A percentile compares a stretch with the other conserved stretches of the same genome.
phyloP scores from a whole-genome alignment of 2,329 filamentous ascomycete species.

The Dactylonectria macrodidyma region DNA sequence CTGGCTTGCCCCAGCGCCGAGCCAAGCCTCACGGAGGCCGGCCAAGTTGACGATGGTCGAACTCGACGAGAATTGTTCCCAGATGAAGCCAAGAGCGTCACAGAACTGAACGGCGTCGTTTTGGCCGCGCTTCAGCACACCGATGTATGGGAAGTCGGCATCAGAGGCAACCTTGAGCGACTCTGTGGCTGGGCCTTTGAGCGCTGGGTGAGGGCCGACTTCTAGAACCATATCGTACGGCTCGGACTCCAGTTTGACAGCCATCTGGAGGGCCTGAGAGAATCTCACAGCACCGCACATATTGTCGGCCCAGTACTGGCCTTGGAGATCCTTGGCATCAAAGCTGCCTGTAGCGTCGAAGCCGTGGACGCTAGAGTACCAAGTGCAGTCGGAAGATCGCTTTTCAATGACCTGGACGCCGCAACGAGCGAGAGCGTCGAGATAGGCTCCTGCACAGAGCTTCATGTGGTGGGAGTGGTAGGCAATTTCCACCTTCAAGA shows the following conservation, averaged over 20 bases:
- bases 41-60: conserved; percentile 1
- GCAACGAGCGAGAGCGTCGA: conserved; percentile 14
- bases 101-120: conserved; percentile 36
- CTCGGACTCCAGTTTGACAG: background rate
- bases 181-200: conserved; percentile 63
- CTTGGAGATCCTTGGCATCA: background rate
- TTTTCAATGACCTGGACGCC: conserved; percentile 5
- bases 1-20: background rate
- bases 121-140: conserved; percentile 31
- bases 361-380: conserved; percentile 50
- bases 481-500: conserved; percentile 60
- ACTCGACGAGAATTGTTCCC: conserved; percentile 24
- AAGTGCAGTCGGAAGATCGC: conserved; percentile 5
- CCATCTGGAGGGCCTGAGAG: conserved; percentile 32
- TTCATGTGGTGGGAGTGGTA: conserved; percentile 67
- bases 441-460: conserved; percentile 33
- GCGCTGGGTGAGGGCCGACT: conserved; percentile 63
- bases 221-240: conserved; percentile 49
- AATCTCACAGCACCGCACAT: conserved; percentile 45
- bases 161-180: conserved; percentile 44
- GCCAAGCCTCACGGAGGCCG: background rate
- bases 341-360: conserved; percentile 22
- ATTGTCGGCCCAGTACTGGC: conserved; percentile 46
- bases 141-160: conserved; percentile 22
- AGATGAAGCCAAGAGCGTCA: conserved; percentile 37